Base-by-base conservation (phyloP, 202 grass and related monocot genomes). In the Panicum virgatum region DNA sequence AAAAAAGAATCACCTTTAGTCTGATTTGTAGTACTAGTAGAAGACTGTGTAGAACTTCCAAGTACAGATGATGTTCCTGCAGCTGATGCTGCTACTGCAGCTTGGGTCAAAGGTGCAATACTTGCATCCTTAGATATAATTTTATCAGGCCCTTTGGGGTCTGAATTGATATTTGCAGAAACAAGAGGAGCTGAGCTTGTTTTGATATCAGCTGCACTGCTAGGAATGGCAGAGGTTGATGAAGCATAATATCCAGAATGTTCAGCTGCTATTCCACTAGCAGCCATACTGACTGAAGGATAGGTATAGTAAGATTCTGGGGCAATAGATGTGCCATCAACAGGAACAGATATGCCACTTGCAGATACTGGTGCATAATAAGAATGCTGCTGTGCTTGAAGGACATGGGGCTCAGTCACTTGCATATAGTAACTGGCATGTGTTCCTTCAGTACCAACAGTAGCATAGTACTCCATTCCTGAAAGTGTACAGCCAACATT, bases 391-490 rank as follows among this genome's bases (percentile, higher is more conserved):
- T 87, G 85, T 3, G 61, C 40, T 75, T 92, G 78, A 69, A 82
- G 58, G 34, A 51, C 64, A 83, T 90, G 89, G 78, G 89, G 63
- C 53, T 87, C 92, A 56, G 58, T 87, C 5, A 29, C 51, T 77
- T 91, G 92, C 79, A 86, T 86, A 88, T 90, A 94, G 72, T 92
- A 94, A 78, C 43, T 88, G 45, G 58, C 78, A 85, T 57, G 86
- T 78, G 89, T 81, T 54, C 65, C 45, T 50, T 86, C 89, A 79
- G 85, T 84, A 60, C 65, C 76, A 9, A 36, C 84, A 86, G 79
- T 53, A 66, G 82, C 38, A 90, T 90, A 94, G 81, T 92, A 94
- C 53, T 86, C 89, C 13, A 79, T 83, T 52, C 64, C 83, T 71
- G 89, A 77, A 88, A 86, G 16, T 73, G 54, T 68, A 84, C 90